Base-by-base conservation (phyloP, 306 rosid genomes). In the Gleditsia sinensis region DNA sequence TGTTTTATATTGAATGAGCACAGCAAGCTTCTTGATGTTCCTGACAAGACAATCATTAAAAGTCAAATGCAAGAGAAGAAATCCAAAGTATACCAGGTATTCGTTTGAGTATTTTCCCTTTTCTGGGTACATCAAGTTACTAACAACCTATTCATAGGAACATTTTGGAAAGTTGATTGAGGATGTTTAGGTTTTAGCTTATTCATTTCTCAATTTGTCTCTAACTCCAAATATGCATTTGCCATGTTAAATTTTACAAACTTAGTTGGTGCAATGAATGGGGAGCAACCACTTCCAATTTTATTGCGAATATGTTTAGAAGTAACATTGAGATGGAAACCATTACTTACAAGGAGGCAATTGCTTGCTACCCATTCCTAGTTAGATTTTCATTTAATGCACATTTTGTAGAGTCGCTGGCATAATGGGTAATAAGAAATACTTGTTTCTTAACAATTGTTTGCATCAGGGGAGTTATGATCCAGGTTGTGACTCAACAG, bases 401-500 rank as follows among this genome's bases (percentile, higher is more conserved):
- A 27, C 14, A 69, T 23, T 84, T 20, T 46, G 0, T 58, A 39
- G n/a, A 30, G 27, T 57, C 36, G 21, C 46, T 51, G 67, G 67
- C 67, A 72, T 19, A 25, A 39, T 37, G 56, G 33, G 33, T 28
- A 43, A 28, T 46, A 20, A 49, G 74, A 21, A 58, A 42, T 3
- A 21, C 70, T 76, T 50, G 0, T 48, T 79, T 11, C 46, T 54
- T 40, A 56, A 30, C 6, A 32, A 11, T 56, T 81, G 28, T 61
- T 36, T 75, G 72, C 65, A 49, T 61, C 92, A 89, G 95, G 85
- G 24, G 23, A 65, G 34, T 43, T 54, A 32, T 45, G 80, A 32
- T 13, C 16, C 30, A 14, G 53, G 7, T 68, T 60, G 65, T 50
- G 77, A 77, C 69, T 65, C 60, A 16, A 24, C 16, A 33, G 34